Percentiles rank a stretch among this genome's conserved stretches.
Evolutionary conservation across 2,329 filamentous ascomycete species (phyloP).

Genomic region (Xylariaceae sp.): DNA sequence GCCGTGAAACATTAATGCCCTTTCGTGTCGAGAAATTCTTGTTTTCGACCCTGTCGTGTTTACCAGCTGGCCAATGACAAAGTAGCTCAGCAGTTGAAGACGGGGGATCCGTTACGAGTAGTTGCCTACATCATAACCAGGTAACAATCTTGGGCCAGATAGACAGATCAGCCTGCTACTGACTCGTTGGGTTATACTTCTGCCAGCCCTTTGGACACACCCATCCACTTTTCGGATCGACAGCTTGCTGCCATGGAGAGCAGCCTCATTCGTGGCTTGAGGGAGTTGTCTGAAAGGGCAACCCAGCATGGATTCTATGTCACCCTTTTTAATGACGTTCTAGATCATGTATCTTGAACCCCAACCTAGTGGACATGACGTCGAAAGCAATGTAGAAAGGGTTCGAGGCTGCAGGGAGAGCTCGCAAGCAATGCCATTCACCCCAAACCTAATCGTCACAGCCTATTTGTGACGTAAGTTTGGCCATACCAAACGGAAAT

Average conservation of each 20-base stretch:
- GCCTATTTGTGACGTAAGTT: constrained; percentile 37
- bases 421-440: neutral
- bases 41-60: constrained; percentile 5
- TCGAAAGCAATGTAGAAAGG: constrained; percentile 32
- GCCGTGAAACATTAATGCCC: neutral
- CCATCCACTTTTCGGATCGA: constrained; percentile 25
- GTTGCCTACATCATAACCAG: constrained; percentile 2
- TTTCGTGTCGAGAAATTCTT: constrained; percentile 7
- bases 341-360: constrained; percentile 7
- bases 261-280: constrained; percentile 38
- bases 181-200: neutral
- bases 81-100: neutral
- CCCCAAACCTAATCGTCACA: neutral
- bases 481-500: neutral
- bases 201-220: constrained; percentile 1
- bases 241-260: constrained; percentile 14
- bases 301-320: constrained; percentile 29
- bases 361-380: constrained; percentile 36
- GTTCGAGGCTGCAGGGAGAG: constrained; percentile 17
- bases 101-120: neutral
- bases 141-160: constrained; percentile 13
- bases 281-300: constrained; percentile 10
- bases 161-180: neutral
- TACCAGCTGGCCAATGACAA: neutral
- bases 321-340: constrained; percentile 38